Conservation (phyloP, 768 basidiomycete species). For the Pulveroboletus sp. region DNA sequence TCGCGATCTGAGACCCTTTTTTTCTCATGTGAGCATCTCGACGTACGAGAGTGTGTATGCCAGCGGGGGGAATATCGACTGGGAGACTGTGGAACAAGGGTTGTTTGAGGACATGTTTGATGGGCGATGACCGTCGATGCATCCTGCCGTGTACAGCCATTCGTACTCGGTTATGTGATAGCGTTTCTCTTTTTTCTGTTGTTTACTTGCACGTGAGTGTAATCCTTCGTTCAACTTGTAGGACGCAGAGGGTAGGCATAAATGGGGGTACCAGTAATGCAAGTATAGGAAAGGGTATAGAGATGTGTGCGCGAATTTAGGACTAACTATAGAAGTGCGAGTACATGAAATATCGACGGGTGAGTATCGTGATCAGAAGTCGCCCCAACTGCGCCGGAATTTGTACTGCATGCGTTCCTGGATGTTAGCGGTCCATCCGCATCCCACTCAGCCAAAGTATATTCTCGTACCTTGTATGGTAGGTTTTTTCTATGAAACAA, state of each 20-base stretch:
- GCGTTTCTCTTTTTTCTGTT: neutral
- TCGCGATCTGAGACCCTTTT: conserved; percentile 84
- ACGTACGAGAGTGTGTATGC: conserved; percentile 90
- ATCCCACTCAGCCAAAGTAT: conserved; percentile 3
- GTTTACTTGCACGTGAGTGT: conserved; percentile 3
- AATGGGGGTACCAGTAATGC: neutral
- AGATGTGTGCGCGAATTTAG: conserved; percentile 20
- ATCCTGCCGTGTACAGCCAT: neutral
- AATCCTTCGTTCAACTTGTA: conserved; percentile 3
- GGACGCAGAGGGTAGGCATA: neutral
- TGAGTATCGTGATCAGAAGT: conserved; percentile 49
- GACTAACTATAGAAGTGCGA: neutral
- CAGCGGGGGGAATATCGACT: conserved; percentile 77
- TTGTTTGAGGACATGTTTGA: conserved; percentile 91
- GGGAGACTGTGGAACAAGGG: conserved; percentile 80
- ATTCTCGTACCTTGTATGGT: conserved; percentile 74
- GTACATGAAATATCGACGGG: conserved; percentile 8
- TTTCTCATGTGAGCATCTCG: conserved; percentile 81
- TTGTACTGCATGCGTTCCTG: conserved; percentile 78
- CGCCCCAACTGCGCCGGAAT: conserved; percentile 83
- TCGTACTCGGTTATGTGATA: neutral
- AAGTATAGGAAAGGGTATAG: conserved; percentile 19
- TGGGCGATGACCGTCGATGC: conserved; percentile 41
- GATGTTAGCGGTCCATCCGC: conserved; percentile 40
- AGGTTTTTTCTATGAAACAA: conserved; percentile 55